These are phyloP conservation scores for Plectosphaerella plurivora DNA, from an alignment of 2,329 filamentous ascomycete genomes.

Conservation along the genomic window DNA sequence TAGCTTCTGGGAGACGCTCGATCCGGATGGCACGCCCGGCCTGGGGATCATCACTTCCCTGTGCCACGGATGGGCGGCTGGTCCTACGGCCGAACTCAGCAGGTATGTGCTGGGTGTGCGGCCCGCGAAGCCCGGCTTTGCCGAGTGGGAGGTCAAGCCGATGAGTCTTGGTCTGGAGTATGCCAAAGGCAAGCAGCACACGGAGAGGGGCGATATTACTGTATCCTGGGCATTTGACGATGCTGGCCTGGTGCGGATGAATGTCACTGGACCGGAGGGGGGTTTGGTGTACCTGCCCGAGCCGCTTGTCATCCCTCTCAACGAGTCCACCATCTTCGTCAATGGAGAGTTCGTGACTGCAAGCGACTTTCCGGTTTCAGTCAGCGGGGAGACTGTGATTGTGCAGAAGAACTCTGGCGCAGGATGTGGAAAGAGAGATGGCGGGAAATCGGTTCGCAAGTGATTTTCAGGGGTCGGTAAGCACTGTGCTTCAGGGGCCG, in stretches of 20 bases:
- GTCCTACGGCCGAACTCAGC: constrained; percentile 25
- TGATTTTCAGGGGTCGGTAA: too few species aligned
- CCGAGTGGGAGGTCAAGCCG: constrained; percentile 12
- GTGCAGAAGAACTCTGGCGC: background rate
- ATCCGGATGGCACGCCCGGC: constrained; percentile 16
- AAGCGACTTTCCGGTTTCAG: background rate
- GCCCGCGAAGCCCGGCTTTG: constrained; percentile 15
- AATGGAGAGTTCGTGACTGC: background rate
- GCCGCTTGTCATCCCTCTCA: background rate
- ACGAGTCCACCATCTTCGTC: background rate
- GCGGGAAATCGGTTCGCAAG: too few species aligned
- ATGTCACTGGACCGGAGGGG: constrained; percentile 1
- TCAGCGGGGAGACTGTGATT: background rate
- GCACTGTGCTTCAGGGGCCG: too few species aligned
- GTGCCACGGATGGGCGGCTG: constrained; percentile 27
- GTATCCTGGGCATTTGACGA: constrained; percentile 4
- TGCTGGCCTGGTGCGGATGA: constrained; percentile 4
- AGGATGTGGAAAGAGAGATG: too few species aligned
- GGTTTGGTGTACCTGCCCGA: background rate
- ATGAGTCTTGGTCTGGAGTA: constrained; percentile 14
- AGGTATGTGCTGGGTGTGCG: constrained; percentile 20
- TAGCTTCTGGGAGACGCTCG: constrained; percentile 24
- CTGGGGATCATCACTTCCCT: constrained; percentile 21
- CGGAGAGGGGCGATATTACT: background rate
- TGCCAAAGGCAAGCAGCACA: constrained; percentile 6